phyloP scores from a whole-genome alignment of 208 protist genomes.

The Phytomonas sp. region DNA sequence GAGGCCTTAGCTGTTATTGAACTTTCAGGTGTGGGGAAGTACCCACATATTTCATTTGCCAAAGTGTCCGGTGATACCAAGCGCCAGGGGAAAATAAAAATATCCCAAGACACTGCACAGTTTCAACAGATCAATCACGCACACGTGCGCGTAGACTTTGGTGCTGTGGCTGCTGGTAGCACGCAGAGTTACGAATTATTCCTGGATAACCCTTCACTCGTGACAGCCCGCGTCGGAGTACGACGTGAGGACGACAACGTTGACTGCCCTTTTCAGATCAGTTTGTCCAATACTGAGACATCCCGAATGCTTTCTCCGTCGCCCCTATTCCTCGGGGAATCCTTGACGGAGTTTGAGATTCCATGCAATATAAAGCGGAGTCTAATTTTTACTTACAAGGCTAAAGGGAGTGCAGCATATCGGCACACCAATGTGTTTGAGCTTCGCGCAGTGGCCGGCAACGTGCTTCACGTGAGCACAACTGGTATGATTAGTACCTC shows the following conservation, averaged over 20 bases:
- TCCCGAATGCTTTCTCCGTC: neutral
- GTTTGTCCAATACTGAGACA: neutral
- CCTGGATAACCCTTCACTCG: constrained; percentile 73
- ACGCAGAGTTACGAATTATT: constrained; percentile 25
- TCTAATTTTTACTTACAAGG: neutral
- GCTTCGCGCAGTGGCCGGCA: constrained; percentile 48
- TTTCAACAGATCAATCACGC: constrained; percentile 7
- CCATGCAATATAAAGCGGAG: neutral
- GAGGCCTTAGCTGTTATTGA: constrained; percentile 45
- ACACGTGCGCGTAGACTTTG: constrained; percentile 29
- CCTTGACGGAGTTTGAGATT: neutral
- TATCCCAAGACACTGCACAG: neutral
- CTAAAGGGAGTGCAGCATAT: neutral
- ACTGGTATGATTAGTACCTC: constrained; percentile 39
- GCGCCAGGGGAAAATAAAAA: constrained; percentile 8
- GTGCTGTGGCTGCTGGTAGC: constrained; percentile 25
- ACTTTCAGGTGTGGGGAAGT: constrained; percentile 89
- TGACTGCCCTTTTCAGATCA: constrained; percentile 37
- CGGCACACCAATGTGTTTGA: constrained; percentile 38
- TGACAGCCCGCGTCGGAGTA: constrained; percentile 50
- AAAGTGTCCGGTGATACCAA: constrained; percentile 11
- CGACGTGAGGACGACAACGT: constrained; percentile 24
- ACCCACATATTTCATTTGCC: constrained; percentile 59
- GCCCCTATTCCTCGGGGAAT: neutral
- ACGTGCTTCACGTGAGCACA: constrained; percentile 42